Conservation (phyloP, 371 early-diverging fungal species). For the Ordospora pajunii region DNA sequence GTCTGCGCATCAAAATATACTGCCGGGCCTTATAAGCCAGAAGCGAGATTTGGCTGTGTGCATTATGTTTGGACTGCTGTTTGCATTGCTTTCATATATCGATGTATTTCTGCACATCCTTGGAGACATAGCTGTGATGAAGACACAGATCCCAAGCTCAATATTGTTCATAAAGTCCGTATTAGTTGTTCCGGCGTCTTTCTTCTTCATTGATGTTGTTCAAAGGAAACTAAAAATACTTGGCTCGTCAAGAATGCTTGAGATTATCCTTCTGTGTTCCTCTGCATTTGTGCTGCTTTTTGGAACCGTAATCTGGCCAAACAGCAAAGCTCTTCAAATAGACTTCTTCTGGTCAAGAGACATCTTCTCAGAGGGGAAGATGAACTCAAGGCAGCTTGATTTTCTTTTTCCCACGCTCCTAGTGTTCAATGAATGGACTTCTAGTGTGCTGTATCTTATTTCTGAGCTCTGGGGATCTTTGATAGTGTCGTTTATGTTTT, state of each 20-base stretch:
- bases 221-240: conserved; percentile 40
- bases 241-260: conserved; percentile 38
- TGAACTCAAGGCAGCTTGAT: not conserved
- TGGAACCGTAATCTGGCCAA: conserved; percentile 38
- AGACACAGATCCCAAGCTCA: conserved; percentile 48
- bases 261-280: conserved; percentile 37
- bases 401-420: conserved; percentile 23
- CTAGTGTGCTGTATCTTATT: conserved; percentile 45
- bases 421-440: conserved; percentile 52
- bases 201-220: conserved; percentile 39
- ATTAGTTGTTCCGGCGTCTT: conserved; percentile 44
- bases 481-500: conserved; percentile 52
- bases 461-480: conserved; percentile 56
- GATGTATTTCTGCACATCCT: conserved; percentile 50
- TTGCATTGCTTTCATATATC: conserved; percentile 41
- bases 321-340: conserved; percentile 13
- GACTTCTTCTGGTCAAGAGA: conserved; percentile 21
- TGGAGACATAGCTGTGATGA: conserved; percentile 52
- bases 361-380: conserved; percentile 29
- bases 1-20: too few species aligned
- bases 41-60: too few species aligned
- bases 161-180: conserved; percentile 56
- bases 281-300: conserved; percentile 42
- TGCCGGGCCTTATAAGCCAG: too few species aligned
- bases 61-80: conserved; percentile 38